These are phyloP conservation scores for Aciculoconidium aculeatum DNA, from an alignment of 805 yeast species.

Conservation along the genomic window DNA sequence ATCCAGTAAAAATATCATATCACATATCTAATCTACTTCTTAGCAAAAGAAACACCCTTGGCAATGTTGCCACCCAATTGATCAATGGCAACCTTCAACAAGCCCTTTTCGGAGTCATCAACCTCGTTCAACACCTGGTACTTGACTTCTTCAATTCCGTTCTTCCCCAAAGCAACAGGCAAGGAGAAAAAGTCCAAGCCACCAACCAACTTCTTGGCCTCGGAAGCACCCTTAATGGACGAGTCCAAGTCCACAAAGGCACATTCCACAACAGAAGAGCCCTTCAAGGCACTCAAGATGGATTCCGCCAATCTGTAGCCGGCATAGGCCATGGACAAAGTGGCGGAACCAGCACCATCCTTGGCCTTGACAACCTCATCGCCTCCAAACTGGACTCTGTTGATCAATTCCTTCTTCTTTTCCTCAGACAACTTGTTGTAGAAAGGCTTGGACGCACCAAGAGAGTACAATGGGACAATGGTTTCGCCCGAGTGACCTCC, in stretches of 20 bases:
- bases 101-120: constrained; percentile 48
- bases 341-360: constrained; percentile 92
- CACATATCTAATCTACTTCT: too few species aligned
- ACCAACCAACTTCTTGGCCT: constrained; percentile 41
- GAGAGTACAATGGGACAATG: constrained; percentile 76
- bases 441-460: constrained; percentile 28
- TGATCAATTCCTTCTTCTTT: constrained; percentile 31
- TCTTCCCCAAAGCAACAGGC: constrained; percentile 50
- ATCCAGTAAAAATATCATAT: too few species aligned
- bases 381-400: constrained; percentile 63
- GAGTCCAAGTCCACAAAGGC: constrained; percentile 47
- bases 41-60: constrained; percentile 51
- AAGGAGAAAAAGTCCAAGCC: constrained; percentile 52
- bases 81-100: constrained; percentile 47
- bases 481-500: constrained; percentile 97
- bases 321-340: constrained; percentile 93
- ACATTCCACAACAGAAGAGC: constrained; percentile 36
- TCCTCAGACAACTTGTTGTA: constrained; percentile 30
- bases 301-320: constrained; percentile 74
- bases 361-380: constrained; percentile 96
- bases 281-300: constrained; percentile 29
- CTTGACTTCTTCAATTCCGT: constrained; percentile 55
- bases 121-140: constrained; percentile 45
- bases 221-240: constrained; percentile 45
- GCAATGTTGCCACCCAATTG: constrained; percentile 51